Evolutionary conservation across 495 filamentous ascomycete genomes (phyloP), one percentile per base, ranked within the genome.

Genomic region (Podospora fimiseda): DNA sequence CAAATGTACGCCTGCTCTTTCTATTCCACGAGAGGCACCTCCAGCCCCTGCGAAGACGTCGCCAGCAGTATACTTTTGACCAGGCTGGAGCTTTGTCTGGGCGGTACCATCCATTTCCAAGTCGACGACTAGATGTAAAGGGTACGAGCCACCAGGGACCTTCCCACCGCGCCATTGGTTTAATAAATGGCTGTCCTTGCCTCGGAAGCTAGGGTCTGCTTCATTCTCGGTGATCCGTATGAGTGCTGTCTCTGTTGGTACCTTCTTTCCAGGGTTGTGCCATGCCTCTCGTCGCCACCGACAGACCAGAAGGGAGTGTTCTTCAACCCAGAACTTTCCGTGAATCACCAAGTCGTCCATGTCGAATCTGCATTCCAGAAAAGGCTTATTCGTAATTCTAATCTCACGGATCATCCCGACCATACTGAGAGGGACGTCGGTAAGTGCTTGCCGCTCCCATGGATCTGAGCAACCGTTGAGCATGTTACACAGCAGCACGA

Each of bases 31-130:
- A 0, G 87, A 88, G 2, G 83, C 77, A 2, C 90, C 89, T 1
- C 90, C 90, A 27, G 78, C 86, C 3, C 90, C 89, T 49, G 85
- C 87, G 57, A 90, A 91, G 1, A 73, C 75, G 60, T 93, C 88
- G 0, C 79, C 83, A 23, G 87, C 82, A 0, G 81, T 83, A 50
- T 88, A 90, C 20, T 63, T 50, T 11, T 78, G 73, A 0, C 65
- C 67, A 0, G 27, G 61, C 4, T 11, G 30, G 1, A 60, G 52
- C 2, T 21, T 7, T 1, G 5, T 5, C 1, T 15, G 49, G 0
- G 1, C 20, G 4, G 6, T 18, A 9, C 8, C 16, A 1, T 11
- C 9, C 14, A 48, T 22, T 0, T 60, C 54, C 7, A 63, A 11
- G 46, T 65, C 51, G 18, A 57, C 9, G 0, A 55, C 18, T 0